These are phyloP conservation scores for Suillus discolor DNA, from an alignment of 768 basidiomycete genomes.

Conservation along the genomic window DNA sequence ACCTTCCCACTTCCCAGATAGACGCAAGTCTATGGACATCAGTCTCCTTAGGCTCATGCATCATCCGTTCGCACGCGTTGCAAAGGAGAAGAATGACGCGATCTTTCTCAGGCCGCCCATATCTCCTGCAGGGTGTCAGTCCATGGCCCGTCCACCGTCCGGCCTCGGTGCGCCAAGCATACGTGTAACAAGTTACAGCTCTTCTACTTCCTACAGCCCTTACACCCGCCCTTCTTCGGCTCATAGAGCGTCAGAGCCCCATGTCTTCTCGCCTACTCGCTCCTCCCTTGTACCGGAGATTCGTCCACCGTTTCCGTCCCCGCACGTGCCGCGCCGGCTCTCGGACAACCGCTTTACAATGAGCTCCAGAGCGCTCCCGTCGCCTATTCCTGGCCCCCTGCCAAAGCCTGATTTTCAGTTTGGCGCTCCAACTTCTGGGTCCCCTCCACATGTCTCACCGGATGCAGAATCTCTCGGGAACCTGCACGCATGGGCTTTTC, in stretches of 20 bases:
- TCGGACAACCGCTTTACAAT: slow-evolving; percentile 54
- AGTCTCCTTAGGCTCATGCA: slow-evolving; percentile 57
- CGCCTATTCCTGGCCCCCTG: slow-evolving; percentile 54
- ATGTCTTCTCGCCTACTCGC: slow-evolving; percentile 40
- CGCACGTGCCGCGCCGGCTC: slow-evolving; percentile 24
- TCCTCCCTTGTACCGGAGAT: slow-evolving; percentile 29
- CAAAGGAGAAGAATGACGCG: slow-evolving; percentile 37
- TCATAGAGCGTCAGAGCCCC: slow-evolving; percentile 36
- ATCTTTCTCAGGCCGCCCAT: slow-evolving; percentile 35
- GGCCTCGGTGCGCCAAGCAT: slow-evolving; percentile 29
- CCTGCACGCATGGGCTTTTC: slow-evolving; percentile 48
- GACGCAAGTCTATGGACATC: slow-evolving; percentile 41
- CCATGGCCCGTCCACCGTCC: slow-evolving; percentile 42
- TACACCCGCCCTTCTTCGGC: slow-evolving; percentile 37
- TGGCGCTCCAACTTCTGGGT: slow-evolving; percentile 53
- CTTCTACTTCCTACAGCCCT: slow-evolving; percentile 34
- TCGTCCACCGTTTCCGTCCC: slow-evolving; percentile 15
- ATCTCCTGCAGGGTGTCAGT: slow-evolving; percentile 34
- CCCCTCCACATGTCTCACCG: slow-evolving; percentile 49
- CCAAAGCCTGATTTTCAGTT: slow-evolving; percentile 67
- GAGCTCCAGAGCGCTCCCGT: slow-evolving; percentile 49
- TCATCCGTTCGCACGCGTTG: slow-evolving; percentile 35
- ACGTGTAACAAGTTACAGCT: slow-evolving; percentile 45
- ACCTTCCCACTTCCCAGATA: slow-evolving; percentile 36
- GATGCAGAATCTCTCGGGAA: slow-evolving; percentile 36